Evolutionary conservation across 192 early-diverging fungal species (phyloP).

Genomic region (Coemansia sp.): DNA sequence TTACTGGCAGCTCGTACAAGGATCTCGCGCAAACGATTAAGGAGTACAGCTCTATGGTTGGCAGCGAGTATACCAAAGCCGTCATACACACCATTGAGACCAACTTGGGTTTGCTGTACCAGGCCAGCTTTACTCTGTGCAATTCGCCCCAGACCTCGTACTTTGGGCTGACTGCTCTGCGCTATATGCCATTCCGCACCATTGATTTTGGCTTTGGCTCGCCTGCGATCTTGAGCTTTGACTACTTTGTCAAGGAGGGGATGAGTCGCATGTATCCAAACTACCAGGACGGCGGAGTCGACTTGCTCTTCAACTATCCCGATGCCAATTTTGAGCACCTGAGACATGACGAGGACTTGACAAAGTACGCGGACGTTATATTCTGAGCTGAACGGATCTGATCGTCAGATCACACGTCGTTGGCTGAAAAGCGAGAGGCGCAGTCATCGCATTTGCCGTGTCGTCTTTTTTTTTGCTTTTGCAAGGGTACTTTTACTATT

Average conservation of each 20-base stretch:
- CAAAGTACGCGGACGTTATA: conserved; percentile 34
- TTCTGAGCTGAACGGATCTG: conserved; percentile 9
- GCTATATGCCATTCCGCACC: conserved; percentile 33
- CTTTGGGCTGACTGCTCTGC: conserved; percentile 31
- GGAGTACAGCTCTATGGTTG: conserved; percentile 14
- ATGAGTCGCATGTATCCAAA: conserved; percentile 37
- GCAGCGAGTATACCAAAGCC: conserved; percentile 36
- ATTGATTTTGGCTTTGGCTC: conserved; percentile 50
- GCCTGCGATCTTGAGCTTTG: conserved; percentile 29
- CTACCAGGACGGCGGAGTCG: conserved; percentile 44
- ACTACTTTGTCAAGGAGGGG: conserved; percentile 37
- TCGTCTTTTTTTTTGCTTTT: conserved; percentile 5
- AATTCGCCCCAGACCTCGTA: conserved; percentile 37
- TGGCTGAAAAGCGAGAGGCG: not conserved
- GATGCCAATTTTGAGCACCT: conserved; percentile 32
- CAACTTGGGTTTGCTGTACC: conserved; percentile 38
- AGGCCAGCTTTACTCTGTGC: conserved; percentile 24
- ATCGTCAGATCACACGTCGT: not conserved
- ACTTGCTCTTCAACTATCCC: conserved; percentile 39
- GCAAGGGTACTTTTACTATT: no score
- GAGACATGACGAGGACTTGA: conserved; percentile 11
- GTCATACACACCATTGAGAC: conserved; percentile 33
- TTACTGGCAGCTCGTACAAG: conserved; percentile 15
- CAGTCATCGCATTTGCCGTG: no score
- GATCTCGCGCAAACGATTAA: conserved; percentile 32